Evolutionary conservation across 2,329 filamentous ascomycete species (phyloP), one percentile per base, ranked within the genome.

Genomic region (Colletotrichum tamarilloi): DNA sequence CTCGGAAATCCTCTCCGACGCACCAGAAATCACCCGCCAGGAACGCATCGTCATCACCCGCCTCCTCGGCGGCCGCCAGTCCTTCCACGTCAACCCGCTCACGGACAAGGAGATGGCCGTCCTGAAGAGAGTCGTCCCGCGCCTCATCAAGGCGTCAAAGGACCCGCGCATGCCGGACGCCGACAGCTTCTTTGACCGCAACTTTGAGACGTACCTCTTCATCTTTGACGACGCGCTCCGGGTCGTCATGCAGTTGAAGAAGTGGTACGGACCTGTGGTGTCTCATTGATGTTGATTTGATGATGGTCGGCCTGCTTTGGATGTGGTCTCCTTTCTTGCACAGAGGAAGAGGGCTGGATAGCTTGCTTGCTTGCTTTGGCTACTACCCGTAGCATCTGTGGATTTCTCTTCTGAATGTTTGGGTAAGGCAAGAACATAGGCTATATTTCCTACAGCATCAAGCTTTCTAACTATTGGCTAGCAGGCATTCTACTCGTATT

Each of bases 161-260:
- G 60, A 63, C 7, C 60, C 42, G 19, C 60, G 52, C 12, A 63
- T 63, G 60, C 60, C 60, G n/a, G 42, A 63, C n/a, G 42, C 60
- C n/a, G 46, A 53, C 11, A 26, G 60, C 26, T 63, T 63, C 42
- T 63, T 49, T 4, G 19, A 53, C 28, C 24, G 30, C 19, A 26
- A 63, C n/a, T 46, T 38, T 3, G 60, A 53, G 1, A 52, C 38
- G 38, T 16, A 63, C 42, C 6, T n/a, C 14, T 28, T 26, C 1
- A 16, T 52, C 6, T 63, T 52, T 30, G 49, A 30, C 5, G n/a
- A 46, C n/a, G n/a, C 49, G 6, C 14, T 63, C 16, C 42, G 60
- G 4, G 26, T 63, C 19, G 28, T 63, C 11, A 28, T 52, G 28
- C 60, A 63, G 42, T 16, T 63, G 60, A 42, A 46, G n/a, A 42